Percentiles rank a stretch among this genome's conserved stretches.
phyloP scores from a whole-genome alignment of 2,329 filamentous ascomycete genomes.

The Fusarium piperis region DNA sequence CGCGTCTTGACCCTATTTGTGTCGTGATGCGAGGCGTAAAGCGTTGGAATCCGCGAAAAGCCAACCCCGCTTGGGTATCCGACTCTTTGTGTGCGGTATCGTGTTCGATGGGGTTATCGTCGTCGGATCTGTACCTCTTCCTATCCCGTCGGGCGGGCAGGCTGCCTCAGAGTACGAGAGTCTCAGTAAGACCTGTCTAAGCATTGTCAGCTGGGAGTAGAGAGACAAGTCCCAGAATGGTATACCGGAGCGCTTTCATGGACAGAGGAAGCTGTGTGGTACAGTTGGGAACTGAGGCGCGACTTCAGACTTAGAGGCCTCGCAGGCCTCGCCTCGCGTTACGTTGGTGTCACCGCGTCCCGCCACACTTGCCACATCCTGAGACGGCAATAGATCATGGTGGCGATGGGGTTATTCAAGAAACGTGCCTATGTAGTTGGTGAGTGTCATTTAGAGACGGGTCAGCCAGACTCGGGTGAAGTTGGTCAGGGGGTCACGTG shows the following conservation, averaged over 20 bases:
- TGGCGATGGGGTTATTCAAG: constrained; percentile 5
- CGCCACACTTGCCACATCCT: constrained; percentile 27
- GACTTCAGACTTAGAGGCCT: constrained; percentile 14
- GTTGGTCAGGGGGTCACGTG: background rate
- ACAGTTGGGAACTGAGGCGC: constrained; percentile 4
- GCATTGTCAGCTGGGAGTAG: background rate
- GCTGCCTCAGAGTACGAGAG: constrained; percentile 10
- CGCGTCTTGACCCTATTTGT: background rate
- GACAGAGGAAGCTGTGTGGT: constrained; percentile 10
- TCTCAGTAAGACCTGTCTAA: background rate
- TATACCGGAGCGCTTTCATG: constrained; percentile 8
- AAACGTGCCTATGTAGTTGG: constrained; percentile 8
- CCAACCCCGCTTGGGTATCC: background rate
- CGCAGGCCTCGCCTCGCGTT: constrained; percentile 23
- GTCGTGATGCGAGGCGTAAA: background rate
- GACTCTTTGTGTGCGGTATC: background rate
- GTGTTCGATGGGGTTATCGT: background rate
- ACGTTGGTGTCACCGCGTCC: constrained; percentile 24
- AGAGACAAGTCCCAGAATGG: background rate
- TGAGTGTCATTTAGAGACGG: background rate
- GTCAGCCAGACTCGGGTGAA: background rate
- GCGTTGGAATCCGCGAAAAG: background rate
- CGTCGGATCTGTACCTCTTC: background rate
- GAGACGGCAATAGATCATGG: constrained; percentile 2
- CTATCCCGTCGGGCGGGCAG: background rate